Base-by-base conservation (phyloP, 176 grass and related monocot genomes). In the Carex kokanica region DNA sequence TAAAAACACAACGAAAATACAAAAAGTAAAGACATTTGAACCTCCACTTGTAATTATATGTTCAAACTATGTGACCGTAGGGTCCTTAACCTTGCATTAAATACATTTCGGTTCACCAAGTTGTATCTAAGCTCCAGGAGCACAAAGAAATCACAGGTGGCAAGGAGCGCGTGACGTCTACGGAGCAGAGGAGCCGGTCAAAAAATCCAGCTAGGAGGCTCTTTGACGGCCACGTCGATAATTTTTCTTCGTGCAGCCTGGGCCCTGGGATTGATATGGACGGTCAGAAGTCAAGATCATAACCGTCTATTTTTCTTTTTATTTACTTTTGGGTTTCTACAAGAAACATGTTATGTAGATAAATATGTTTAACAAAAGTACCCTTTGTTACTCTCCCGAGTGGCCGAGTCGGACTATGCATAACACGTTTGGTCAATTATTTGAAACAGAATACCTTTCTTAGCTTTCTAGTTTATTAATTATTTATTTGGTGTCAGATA, bases 181-280 rank as follows among this genome's bases (percentile, higher is more conserved):
- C 72, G 72, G 13, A 29, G 47, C 20, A 73, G 9, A 47, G 21
- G 11, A 24, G 43, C 15, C 70, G 70, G 70, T 74, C 70, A 74
- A 52, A 27, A 52, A 74, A 74, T 74, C 70, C 70, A 74, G 43
- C 70, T 74, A 0, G 49, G 73, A 77, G 73, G 73, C 49, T 77
- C 14, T 2, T 17, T 55, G 5, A 1, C 23, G 73, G 13, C 73
- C 73, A 77, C 73, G 49, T 77, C 73, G 73, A 74, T 18, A 20
- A 4, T 24, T 24, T 73, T 73, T 13, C 1, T 74, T 23, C 69
- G 9, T 13, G 60, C 60, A 0, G 23, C 24, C 3, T 1, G 23
- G 68, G 68, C 18, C 38, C 41, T 23, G 3, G n/a, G 40, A 23
- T 73, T 24, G 0, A 23, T 47, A 18, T 74, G 4, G n/a, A 10